Evolutionary conservation across 306 rosid species (phyloP), one percentile per base, ranked within the genome.

Genomic region (Quillaja saponaria): DNA sequence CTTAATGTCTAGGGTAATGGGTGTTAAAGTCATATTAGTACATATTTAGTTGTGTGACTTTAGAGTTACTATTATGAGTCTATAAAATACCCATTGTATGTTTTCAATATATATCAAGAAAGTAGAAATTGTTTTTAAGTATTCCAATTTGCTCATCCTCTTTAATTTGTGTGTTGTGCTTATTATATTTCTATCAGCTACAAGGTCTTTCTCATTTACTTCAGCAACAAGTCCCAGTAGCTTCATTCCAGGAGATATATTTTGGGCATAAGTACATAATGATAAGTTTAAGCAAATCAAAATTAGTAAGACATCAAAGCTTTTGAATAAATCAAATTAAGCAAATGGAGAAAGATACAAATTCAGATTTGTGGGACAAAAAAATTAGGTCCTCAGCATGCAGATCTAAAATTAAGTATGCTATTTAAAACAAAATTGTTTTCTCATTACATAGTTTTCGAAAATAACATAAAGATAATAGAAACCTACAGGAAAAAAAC

Each of bases 221-320:
- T 92, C 99, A n/a, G 91, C 74, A 42, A 92, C 75, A 50, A 88
- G 87, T 76, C 99, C 99, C 94, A 95, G 83, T 13, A 92, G 75
- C 75, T 89, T 92, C 95, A 89, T 92, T 76, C 95, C 96, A 63
- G 89, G 86, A 66, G 89, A 58, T 65, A 87, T 63, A 75, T 92
- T 92, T 95, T 92, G 84, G 18, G 15, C 55, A 73, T 37, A 38
- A 35, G 53, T 15, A 56, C 28, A 56, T 25, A 67, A 47, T 16
- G 35, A 51, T 55, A 55, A 18, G 47, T 52, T 53, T 15, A 44
- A 65, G 18, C 50, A 59, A 53, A 34, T 47, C 7, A 35, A 39
- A 31, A 54, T 40, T 9, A 15, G 55, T 66, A 34, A 31, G 5
- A 48, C 8, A 35, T 21, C 19, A 42, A 35, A 40, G 35, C 13